A percentile compares a stretch with the other conserved stretches of the same genome.
Evolutionary conservation across 768 basidiomycete genomes (phyloP).

Genomic region (Hypsizygus marmoreus): DNA sequence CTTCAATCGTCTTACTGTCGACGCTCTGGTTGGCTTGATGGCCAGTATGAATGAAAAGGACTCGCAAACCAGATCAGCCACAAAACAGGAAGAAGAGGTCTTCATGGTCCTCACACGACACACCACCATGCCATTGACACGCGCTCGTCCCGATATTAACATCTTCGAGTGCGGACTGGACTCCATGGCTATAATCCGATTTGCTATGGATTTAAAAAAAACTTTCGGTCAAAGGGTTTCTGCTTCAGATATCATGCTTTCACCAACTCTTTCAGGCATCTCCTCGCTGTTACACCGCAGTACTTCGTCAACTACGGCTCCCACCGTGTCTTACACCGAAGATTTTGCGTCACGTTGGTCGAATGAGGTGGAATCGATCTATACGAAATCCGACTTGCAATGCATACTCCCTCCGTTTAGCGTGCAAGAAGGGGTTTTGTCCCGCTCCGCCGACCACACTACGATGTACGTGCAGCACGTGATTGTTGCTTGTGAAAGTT

Average conservation of each 20-base stretch:
- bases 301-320: background rate
- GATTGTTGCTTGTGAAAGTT: slow-evolving; percentile 28
- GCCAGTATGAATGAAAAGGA: slow-evolving; percentile 6
- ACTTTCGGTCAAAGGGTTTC: slow-evolving; percentile 21
- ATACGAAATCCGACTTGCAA: slow-evolving; percentile 20
- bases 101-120: slow-evolving; percentile 25
- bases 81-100: slow-evolving; percentile 17
- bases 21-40: slow-evolving; percentile 23
- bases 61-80: slow-evolving; percentile 15
- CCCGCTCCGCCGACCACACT: slow-evolving; percentile 37
- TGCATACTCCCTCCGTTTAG: slow-evolving; percentile 42
- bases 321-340: slow-evolving; percentile 1
- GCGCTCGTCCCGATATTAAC: slow-evolving; percentile 25
- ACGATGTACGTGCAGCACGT: slow-evolving; percentile 49
- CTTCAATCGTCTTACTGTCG: slow-evolving; percentile 27
- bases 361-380: slow-evolving; percentile 15
- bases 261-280: slow-evolving; percentile 26
- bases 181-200: slow-evolving; percentile 30
- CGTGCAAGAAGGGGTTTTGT: slow-evolving; percentile 49
- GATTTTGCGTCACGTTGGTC: slow-evolving; percentile 18
- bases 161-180: slow-evolving; percentile 34
- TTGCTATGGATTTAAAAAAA: slow-evolving; percentile 25
- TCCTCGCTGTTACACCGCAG: slow-evolving; percentile 12
- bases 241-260: slow-evolving; percentile 32
- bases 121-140: slow-evolving; percentile 16